Evolutionary conservation across 2,329 filamentous ascomycete species (phyloP), one percentile per base, ranked within the genome.

Genomic region (Plectosphaerella sp.): DNA sequence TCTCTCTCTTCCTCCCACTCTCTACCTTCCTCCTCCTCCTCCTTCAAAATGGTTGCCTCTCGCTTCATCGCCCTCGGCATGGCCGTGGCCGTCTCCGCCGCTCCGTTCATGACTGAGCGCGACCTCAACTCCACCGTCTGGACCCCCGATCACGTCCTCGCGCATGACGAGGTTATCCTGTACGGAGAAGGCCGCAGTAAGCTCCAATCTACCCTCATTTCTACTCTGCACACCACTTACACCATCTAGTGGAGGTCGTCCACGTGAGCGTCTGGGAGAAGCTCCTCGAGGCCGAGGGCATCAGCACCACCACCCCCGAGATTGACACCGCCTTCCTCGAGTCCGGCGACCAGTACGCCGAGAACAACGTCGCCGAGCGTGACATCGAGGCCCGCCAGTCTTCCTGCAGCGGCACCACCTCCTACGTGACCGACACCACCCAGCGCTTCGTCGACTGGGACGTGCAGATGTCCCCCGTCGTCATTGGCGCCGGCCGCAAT

Each of bases 371-470:
- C 28, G 43, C 36, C 18, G 50, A 12, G 24, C 47, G 49, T n/a
- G 33, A 49, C 14, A 11, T 49, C 10, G 47, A 37, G 14, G 54
- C 51, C 39, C 54, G 52, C 16, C 42, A 56, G 25, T 7, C 15
- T 14, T 15, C 37, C 37, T 54, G 54, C 47, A 41, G 28, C 36
- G 33, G 36, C 47, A 52, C 41, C 46, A 51, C 33, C 39, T 43
- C 47, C 18, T 49, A 25, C 25, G 41, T 56, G 5, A 42, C 43
- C 35, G 52, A 54, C 47, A 48, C 35, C 18, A 48, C 20, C 5
- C 10, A 52, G 49, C 52, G 54, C 28, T 56, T 56, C 39, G 50
- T 54, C 45, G 52, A 56, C 49, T 54, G 52, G 54, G 54, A 56
- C 43, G 47, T 52, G 8, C 52, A 54, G 36, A 54, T 54, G 52